A percentile compares a stretch with the other conserved stretches of the same genome.
Conservation (phyloP, 1,284 basidiomycete genomes). For the Hemileia vastatrix region DNA sequence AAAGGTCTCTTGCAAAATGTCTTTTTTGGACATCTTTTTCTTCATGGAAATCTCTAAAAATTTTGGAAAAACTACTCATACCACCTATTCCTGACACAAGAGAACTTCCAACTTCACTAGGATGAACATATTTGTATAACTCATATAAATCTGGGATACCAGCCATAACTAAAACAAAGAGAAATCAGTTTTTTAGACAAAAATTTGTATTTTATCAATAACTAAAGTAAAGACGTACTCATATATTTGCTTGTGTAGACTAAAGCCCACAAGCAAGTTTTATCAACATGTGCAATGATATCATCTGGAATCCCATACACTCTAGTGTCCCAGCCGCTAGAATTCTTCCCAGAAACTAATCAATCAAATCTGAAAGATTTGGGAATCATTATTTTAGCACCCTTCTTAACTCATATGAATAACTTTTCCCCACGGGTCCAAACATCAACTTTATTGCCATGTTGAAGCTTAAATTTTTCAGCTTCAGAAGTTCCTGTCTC, state of each 20-base stretch:
- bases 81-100: slow-evolving; percentile 26
- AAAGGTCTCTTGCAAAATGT: slow-evolving; percentile 95
- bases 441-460: slow-evolving; percentile 90
- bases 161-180: slow-evolving; percentile 56
- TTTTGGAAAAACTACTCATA: slow-evolving; percentile 58
- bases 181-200: neutral
- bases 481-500: slow-evolving; percentile 87
- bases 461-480: slow-evolving; percentile 88
- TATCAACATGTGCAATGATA: slow-evolving; percentile 87
- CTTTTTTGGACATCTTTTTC: slow-evolving; percentile 96
- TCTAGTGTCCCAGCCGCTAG: slow-evolving; percentile 91
- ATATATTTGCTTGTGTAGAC: slow-evolving; percentile 89
- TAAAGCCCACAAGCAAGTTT: slow-evolving; percentile 92
- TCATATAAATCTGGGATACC: slow-evolving; percentile 91
- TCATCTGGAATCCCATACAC: slow-evolving; percentile 97
- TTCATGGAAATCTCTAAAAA: slow-evolving; percentile 97
- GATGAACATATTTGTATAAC: slow-evolving; percentile 71
- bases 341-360: slow-evolving; percentile 88
- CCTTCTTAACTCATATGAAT: slow-evolving; percentile 98
- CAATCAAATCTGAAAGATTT: slow-evolving; percentile 94
- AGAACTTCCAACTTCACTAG: slow-evolving; percentile 70
- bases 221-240: slow-evolving; percentile 38
- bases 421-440: slow-evolving; percentile 74
- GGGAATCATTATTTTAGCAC: slow-evolving; percentile 82
- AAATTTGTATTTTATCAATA: neutral